A percentile compares a stretch with the other conserved stretches of the same genome.
Conservation (phyloP, 441 rosid species). For the Monsonia emarginata region DNA sequence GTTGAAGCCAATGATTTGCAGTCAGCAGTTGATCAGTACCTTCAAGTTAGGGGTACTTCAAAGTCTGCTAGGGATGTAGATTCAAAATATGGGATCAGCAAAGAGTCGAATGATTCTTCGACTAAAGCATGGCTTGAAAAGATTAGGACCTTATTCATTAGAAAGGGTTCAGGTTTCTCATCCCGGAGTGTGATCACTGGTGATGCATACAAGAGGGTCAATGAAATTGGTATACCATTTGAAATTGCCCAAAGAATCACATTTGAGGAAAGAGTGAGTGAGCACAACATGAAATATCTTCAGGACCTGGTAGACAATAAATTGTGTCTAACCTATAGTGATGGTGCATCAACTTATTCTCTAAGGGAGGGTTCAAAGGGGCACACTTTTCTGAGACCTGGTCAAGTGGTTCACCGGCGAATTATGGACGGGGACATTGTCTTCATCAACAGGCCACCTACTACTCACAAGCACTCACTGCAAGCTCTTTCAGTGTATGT, state of each 20-base stretch:
- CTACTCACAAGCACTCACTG: slow-evolving; percentile 84
- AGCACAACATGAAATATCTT: slow-evolving; percentile 47
- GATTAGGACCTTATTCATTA: slow-evolving; percentile 72
- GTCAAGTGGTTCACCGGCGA: slow-evolving; percentile 79
- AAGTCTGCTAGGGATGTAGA: slow-evolving; percentile 57
- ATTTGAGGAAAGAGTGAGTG: slow-evolving; percentile 75
- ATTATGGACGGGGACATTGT: slow-evolving; percentile 91
- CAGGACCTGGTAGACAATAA: slow-evolving; percentile 72
- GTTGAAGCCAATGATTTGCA: slow-evolving; percentile 70
- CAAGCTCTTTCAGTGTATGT: slow-evolving; percentile 86
- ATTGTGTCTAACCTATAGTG: slow-evolving; percentile 60
- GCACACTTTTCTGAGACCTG: slow-evolving; percentile 64
- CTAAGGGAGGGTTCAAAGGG: slow-evolving; percentile 88
- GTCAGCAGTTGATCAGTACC: slow-evolving; percentile 55
- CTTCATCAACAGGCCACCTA: slow-evolving; percentile 87
- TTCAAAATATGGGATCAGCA: slow-evolving; percentile 44
- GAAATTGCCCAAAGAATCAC: slow-evolving; percentile 86
- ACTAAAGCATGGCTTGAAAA: slow-evolving; percentile 91
- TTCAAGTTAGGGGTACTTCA: slow-evolving; percentile 71
- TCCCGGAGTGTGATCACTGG: slow-evolving; percentile 97
- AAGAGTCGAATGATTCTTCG: slow-evolving; percentile 47
- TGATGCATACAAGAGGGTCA: slow-evolving; percentile 65
- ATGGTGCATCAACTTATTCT: slow-evolving; percentile 67
- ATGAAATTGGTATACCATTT: slow-evolving; percentile 70
- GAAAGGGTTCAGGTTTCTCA: slow-evolving; percentile 89